Conservation (phyloP, 78 protist genomes). For the slime mould (Dictyostelium discoideum) region dicty_2.7 NC_007088.5:4459501-4460000, state of each 20-base stretch:
- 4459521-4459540: slow-evolving; percentile 41
- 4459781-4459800: slow-evolving; percentile 51
- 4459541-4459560: neutral
- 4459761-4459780: slow-evolving; percentile 14
- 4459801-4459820: slow-evolving; percentile 76
- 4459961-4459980: slow-evolving; percentile 38
- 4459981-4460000: slow-evolving; percentile 41
- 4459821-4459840: slow-evolving; percentile 23
- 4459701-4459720: slow-evolving; percentile 45
- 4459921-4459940: slow-evolving; percentile 54
- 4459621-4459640: slow-evolving; percentile 60
- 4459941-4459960: slow-evolving; percentile 53
- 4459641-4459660: slow-evolving; percentile 37
- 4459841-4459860: slow-evolving; percentile 16
- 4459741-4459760: slow-evolving; percentile 1
- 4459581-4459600: slow-evolving; percentile 46
- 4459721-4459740: slow-evolving; percentile 53
- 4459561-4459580: slow-evolving; percentile 60
- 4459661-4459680: slow-evolving; percentile 38
- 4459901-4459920: slow-evolving; percentile 41
- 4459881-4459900: slow-evolving; percentile 37
- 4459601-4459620: slow-evolving; percentile 33
- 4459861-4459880: slow-evolving; percentile 28
- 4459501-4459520: slow-evolving; percentile 33
- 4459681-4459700: slow-evolving; percentile 5